Conservation (phyloP, 495 filamentous ascomycete species). For the Barbatosphaeria neglecta region DNA sequence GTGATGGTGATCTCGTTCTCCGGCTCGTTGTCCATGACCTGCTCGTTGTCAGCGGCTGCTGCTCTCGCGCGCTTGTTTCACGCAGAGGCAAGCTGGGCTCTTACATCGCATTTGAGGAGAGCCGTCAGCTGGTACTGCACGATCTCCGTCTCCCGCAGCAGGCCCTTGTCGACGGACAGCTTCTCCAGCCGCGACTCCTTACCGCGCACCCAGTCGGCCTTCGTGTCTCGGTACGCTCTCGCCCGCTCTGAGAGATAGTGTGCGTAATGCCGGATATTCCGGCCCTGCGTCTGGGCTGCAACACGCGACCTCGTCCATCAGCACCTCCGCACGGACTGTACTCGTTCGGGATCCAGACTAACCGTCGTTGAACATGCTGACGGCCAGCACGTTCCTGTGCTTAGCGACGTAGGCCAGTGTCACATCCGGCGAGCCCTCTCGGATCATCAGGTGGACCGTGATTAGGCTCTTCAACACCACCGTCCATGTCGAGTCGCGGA, state of each 20-base stretch:
- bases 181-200: conserved; percentile 76
- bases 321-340: background rate
- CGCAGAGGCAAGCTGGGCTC: conserved; percentile 8
- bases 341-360: conserved; percentile 17
- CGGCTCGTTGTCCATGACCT: conserved; percentile 78
- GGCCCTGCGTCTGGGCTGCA: conserved; percentile 84
- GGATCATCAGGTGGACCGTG: conserved; percentile 92
- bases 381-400: conserved; percentile 71
- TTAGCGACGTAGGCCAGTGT: conserved; percentile 78
- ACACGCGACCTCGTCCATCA: background rate
- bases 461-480: conserved; percentile 92
- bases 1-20: conserved; percentile 97
- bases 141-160: conserved; percentile 82
- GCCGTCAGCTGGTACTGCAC: conserved; percentile 83
- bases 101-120: conserved; percentile 80
- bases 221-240: conserved; percentile 67
- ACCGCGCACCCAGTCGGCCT: conserved; percentile 78
- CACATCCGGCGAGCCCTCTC: conserved; percentile 83
- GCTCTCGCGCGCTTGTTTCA: background rate
- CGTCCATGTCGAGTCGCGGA: conserved; percentile 96
- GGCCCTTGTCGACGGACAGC: conserved; percentile 81
- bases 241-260: conserved; percentile 77
- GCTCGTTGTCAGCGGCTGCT: conserved; percentile 9
- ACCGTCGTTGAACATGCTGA: conserved; percentile 90
- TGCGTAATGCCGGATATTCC: conserved; percentile 87